Conservation (phyloP, 768 basidiomycete genomes). For the Suillus weaverae region DNA sequence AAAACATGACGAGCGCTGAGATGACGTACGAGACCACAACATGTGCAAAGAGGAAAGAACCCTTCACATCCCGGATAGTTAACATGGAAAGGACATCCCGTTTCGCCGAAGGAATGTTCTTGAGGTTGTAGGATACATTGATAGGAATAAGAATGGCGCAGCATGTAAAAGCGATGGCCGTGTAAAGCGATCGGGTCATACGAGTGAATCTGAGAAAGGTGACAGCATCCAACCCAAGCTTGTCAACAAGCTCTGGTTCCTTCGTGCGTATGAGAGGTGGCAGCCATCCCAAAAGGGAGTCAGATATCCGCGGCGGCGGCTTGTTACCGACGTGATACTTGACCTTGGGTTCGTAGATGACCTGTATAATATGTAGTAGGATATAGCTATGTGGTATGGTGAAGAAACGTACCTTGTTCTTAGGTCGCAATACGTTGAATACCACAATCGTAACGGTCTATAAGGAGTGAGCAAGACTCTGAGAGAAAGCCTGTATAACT, state of each 20-base stretch:
- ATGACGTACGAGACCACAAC: constrained; percentile 82
- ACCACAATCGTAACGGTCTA: constrained; percentile 66
- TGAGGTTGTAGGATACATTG: constrained; percentile 82
- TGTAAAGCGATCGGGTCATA: constrained; percentile 76
- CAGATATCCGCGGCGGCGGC: constrained; percentile 76
- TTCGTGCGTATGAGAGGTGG: constrained; percentile 79
- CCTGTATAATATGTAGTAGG: constrained; percentile 39
- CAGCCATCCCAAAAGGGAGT: constrained; percentile 87
- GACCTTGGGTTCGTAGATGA: constrained; percentile 91
- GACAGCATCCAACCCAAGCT: constrained; percentile 91
- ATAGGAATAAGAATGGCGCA: constrained; percentile 83
- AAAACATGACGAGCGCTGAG: constrained; percentile 68
- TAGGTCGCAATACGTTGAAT: constrained; percentile 87
- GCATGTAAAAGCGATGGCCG: constrained; percentile 57
- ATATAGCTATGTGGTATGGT: neutral
- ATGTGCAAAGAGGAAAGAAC: constrained; percentile 77
- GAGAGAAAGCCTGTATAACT: constrained; percentile 26
- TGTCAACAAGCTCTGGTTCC: constrained; percentile 87
- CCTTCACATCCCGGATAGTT: constrained; percentile 82
- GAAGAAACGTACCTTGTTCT: constrained; percentile 66
- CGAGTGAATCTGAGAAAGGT: constrained; percentile 90
- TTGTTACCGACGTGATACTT: constrained; percentile 85
- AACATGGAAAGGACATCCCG: constrained; percentile 75
- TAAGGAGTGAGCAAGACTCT: constrained; percentile 11
- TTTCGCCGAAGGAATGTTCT: constrained; percentile 47